Evolutionary conservation across 805 yeast genomes (phyloP), one percentile per base, ranked within the genome.

Genomic region (Torulaspora gathmanii): DNA sequence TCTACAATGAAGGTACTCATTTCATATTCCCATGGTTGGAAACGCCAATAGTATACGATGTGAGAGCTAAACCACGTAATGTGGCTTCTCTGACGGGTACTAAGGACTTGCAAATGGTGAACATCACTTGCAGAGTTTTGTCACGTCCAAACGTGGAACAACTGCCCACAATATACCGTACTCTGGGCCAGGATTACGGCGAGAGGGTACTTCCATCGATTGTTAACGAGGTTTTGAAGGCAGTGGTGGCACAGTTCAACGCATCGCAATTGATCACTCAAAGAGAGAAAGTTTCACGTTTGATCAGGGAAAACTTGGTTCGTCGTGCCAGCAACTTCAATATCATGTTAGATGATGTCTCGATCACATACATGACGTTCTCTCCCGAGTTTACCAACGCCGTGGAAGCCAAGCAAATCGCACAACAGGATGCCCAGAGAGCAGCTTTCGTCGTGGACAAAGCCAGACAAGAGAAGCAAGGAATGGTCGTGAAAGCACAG

Each of bases 241-340:
- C 95, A 1, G 97, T 93, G 39, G 96, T 93, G 50, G 99, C 99
- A 5, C 99, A 93, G 70, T 93, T 91, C 74, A 93, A 93, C 66
- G 99, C 99, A 5, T 86, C 97, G 11, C 99, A 93, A 70, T 79
- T 93, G 61, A 93, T 93, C 66, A 93, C 99, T n/a, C 98, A 93
- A 72, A 88, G 99, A 77, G 99, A 93, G 66, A 85, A 86, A 58
- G 97, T 93, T 15, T 86, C 96, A 2, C 75, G 88, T 58, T 76
- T 93, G 58, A 95, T 93, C 39, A 83, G 93, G 63, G 99, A 93
- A 51, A 88, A 82, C 58, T 77, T 93, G 57, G 80, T 88, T 44
- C 86, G 90, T 72, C 83, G 99, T 66, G 98, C 98, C 10, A 74
- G 82, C 52, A 85, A 82, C 63, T 93, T 93, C 75, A 86, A 87